These are phyloP conservation scores for Hymenoscyphus salicellus DNA, from an alignment of 2,329 filamentous ascomycete genomes.

Conservation along the genomic window DNA sequence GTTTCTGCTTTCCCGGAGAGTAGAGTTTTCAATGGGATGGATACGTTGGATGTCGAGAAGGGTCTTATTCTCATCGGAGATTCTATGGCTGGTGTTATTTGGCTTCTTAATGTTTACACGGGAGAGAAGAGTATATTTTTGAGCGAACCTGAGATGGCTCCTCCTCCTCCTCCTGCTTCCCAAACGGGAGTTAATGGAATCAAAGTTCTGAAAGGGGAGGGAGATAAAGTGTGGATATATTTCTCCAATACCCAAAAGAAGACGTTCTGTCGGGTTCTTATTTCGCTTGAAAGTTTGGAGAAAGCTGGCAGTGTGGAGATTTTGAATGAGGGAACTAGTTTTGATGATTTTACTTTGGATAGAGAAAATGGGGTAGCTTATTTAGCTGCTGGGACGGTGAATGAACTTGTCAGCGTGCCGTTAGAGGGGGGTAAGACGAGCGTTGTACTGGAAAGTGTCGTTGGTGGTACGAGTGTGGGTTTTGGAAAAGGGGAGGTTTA, in stretches of 20 bases:
- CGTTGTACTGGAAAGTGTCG: slow-evolving; percentile 10
- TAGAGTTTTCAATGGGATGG: slow-evolving; percentile 30
- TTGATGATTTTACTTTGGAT: slow-evolving; percentile 23
- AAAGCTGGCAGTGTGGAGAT: slow-evolving; percentile 16
- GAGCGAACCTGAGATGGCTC: slow-evolving; percentile 24
- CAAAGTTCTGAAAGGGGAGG: slow-evolving; percentile 7
- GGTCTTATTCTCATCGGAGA: slow-evolving; percentile 30
- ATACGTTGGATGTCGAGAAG: slow-evolving; percentile 17
- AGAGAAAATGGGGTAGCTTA: slow-evolving; percentile 9
- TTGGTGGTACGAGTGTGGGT: slow-evolving; percentile 18
- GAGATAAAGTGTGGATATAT: slow-evolving; percentile 18
- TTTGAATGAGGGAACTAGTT: slow-evolving; percentile 6
- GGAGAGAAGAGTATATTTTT: slow-evolving; percentile 22
- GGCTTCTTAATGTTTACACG: slow-evolving; percentile 29
- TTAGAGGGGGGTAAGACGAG: slow-evolving; percentile 6
- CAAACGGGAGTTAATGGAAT: slow-evolving; percentile 21
- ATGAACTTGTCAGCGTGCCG: slow-evolving; percentile 13
- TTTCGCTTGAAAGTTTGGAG: slow-evolving; percentile 14
- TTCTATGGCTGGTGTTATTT: slow-evolving; percentile 29
- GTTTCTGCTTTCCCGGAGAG: slow-evolving; percentile 22
- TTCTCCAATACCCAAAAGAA: slow-evolving; percentile 13
- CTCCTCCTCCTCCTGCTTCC: background rate
- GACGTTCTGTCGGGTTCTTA: slow-evolving; percentile 21
- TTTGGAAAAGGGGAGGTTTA: slow-evolving; percentile 12
- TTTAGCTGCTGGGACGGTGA: slow-evolving; percentile 13